phyloP scores from a whole-genome alignment of 306 rosid species.

The Canavalia gladiata region DNA sequence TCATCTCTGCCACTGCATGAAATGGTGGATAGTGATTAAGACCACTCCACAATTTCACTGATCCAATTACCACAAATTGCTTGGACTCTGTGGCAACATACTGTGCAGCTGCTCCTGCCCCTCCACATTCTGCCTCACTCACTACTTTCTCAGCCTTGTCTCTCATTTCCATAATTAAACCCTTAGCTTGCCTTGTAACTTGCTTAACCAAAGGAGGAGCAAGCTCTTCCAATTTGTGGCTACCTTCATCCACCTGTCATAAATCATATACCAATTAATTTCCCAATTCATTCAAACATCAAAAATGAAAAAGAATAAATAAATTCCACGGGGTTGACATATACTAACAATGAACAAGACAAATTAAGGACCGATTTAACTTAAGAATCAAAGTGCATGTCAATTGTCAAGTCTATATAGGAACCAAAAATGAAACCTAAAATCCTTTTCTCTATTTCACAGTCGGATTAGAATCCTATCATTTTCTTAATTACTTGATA shows the following conservation, averaged over 20 bases:
- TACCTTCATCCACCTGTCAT: constrained; percentile 73
- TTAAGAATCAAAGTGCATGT: constrained; percentile 13
- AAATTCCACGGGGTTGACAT: background rate
- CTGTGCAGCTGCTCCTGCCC: constrained; percentile 61
- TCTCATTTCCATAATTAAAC: constrained; percentile 50
- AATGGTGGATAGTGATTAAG: constrained; percentile 56
- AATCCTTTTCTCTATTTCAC: too few relatives aligned
- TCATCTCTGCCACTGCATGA: constrained; percentile 66
- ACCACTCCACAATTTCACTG: constrained; percentile 61
- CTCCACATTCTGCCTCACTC: constrained; percentile 65
- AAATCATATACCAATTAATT: background rate
- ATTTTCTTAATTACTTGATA: background rate
- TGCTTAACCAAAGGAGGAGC: constrained; percentile 72
- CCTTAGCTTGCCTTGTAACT: constrained; percentile 51
- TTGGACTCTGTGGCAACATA: constrained; percentile 69
- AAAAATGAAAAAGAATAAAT: background rate
- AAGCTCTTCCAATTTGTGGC: constrained; percentile 60
- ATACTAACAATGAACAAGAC: background rate
- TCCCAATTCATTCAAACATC: background rate
- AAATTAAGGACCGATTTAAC: background rate
- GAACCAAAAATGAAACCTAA: background rate
- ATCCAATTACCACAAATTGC: constrained; percentile 53
- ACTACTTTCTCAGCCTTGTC: constrained; percentile 58
- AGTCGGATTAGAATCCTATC: too few relatives aligned
- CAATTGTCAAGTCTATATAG: constrained; percentile 17